Percentiles rank a stretch among this genome's conserved stretches.
Conservation (phyloP, 345 rosid species). For the Eutrema heterophyllum region DNA sequence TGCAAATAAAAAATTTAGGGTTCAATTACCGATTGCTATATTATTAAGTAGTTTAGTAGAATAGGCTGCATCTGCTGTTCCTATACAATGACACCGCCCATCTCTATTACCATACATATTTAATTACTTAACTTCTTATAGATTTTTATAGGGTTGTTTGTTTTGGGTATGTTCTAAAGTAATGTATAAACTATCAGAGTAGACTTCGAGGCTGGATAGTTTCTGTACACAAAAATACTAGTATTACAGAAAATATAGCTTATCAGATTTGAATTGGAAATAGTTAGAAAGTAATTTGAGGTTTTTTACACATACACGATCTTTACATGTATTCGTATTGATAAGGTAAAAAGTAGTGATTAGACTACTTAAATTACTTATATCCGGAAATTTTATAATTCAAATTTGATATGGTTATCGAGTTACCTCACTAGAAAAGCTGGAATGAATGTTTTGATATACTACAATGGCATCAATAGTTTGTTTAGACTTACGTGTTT, state of each 20-base stretch:
- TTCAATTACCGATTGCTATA: conserved; percentile 19
- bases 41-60: neutral
- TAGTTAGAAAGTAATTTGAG: too few species aligned
- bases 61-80: conserved; percentile 28
- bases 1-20: neutral
- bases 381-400: too few species aligned
- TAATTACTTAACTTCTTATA: conserved; percentile 8
- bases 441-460: too few species aligned
- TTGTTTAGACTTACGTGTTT: too few species aligned
- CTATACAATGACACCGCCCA: conserved; percentile 32
- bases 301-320: too few species aligned
- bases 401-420: too few species aligned
- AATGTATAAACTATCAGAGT: neutral
- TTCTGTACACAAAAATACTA: neutral
- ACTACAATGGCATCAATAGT: too few species aligned
- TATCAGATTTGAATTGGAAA: neutral
- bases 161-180: conserved; percentile 25
- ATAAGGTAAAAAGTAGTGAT: too few species aligned
- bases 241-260: neutral
- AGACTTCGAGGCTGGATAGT: neutral
- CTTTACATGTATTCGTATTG: too few species aligned
- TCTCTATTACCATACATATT: conserved; percentile 11
- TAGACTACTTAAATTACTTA: too few species aligned
- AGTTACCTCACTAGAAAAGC: too few species aligned
- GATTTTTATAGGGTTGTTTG: conserved; percentile 7